Evolutionary conservation across 2,329 filamentous ascomycete species (phyloP).

Genomic region (Curvularia sp.): DNA sequence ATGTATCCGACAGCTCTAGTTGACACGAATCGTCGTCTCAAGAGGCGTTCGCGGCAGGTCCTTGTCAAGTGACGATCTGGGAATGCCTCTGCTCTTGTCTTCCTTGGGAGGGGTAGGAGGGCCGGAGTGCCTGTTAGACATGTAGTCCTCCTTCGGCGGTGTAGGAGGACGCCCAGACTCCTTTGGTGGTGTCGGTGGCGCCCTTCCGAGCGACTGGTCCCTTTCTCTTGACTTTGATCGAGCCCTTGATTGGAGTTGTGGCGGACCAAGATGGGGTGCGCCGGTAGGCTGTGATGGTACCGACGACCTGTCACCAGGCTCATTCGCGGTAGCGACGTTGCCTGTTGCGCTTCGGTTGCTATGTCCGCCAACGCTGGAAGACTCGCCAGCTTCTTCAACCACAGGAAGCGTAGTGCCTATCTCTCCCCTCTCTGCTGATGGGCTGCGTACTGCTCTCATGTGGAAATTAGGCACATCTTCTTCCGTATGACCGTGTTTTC

Average conservation of each 20-base stretch:
- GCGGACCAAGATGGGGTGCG: slow-evolving; percentile 21
- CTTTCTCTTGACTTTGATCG: slow-evolving; percentile 26
- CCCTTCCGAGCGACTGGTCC: slow-evolving; percentile 42
- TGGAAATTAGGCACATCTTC: slow-evolving; percentile 68
- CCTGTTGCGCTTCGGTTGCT: slow-evolving; percentile 55
- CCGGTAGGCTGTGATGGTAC: slow-evolving; percentile 35
- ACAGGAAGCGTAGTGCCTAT: slow-evolving; percentile 73
- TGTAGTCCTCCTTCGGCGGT: slow-evolving; percentile 48
- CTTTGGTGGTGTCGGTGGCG: slow-evolving; percentile 57
- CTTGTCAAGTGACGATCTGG: slow-evolving; percentile 37
- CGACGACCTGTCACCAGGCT: slow-evolving; percentile 17
- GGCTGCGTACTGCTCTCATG: slow-evolving; percentile 65
- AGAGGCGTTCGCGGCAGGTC: slow-evolving; percentile 46
- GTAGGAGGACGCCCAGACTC: slow-evolving; percentile 47
- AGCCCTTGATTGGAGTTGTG: slow-evolving; percentile 20
- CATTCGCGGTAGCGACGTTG: slow-evolving; percentile 11
- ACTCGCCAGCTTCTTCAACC: slow-evolving; percentile 88
- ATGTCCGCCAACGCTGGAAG: slow-evolving; percentile 67
- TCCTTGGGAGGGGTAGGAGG: slow-evolving; percentile 54
- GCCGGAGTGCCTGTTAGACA: slow-evolving; percentile 35
- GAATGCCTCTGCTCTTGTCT: slow-evolving; percentile 31
- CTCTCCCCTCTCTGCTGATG: slow-evolving; percentile 63
- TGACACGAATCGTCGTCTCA: slow-evolving; percentile 44
- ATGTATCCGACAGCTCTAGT: slow-evolving; percentile 19
- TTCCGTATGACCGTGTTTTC: slow-evolving; percentile 55